A percentile compares a stretch with the other conserved stretches of the same genome.
Evolutionary conservation across 495 filamentous ascomycete genomes (phyloP).

Genomic region (Tuber brumale): DNA sequence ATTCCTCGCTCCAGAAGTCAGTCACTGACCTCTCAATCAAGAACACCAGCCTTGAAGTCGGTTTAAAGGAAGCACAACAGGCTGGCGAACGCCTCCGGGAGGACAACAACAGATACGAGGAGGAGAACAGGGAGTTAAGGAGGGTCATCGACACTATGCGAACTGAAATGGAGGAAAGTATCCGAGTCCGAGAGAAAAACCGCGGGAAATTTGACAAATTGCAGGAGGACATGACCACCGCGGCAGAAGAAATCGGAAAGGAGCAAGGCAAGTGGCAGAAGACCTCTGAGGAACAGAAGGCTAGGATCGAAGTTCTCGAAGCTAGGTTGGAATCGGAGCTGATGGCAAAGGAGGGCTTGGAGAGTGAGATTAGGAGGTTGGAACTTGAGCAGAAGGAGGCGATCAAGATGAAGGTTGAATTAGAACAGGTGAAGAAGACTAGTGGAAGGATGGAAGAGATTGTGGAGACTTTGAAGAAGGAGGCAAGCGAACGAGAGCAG

Average conservation of each 20-base stretch:
- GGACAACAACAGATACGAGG: slow-evolving; percentile 24
- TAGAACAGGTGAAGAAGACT: slow-evolving; percentile 57
- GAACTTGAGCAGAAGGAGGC: slow-evolving; percentile 55
- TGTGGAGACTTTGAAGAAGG: slow-evolving; percentile 23
- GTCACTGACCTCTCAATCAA: slow-evolving; percentile 36
- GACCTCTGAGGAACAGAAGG: slow-evolving; percentile 65
- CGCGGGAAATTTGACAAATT: slow-evolving; percentile 71
- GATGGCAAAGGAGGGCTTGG: slow-evolving; percentile 67
- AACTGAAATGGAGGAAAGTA: slow-evolving; percentile 75
- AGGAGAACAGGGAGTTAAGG: slow-evolving; percentile 47
- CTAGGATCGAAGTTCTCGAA: slow-evolving; percentile 70
- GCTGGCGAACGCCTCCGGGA: slow-evolving; percentile 32
- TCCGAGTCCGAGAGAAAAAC: slow-evolving; percentile 68
- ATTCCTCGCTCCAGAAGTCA: slow-evolving; percentile 39
- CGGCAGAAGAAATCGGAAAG: slow-evolving; percentile 66
- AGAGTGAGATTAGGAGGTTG: slow-evolving; percentile 67
- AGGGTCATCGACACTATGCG: slow-evolving; percentile 62
- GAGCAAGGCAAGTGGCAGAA: slow-evolving; percentile 70
- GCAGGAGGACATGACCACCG: slow-evolving; percentile 73
- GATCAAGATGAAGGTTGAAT: slow-evolving; percentile 71
- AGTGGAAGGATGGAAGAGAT: slow-evolving; percentile 29
- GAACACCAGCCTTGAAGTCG: slow-evolving; percentile 36
- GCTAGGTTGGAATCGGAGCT: slow-evolving; percentile 70
- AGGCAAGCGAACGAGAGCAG: slow-evolving; percentile 44
- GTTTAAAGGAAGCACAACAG: slow-evolving; percentile 29